Evolutionary conservation across 768 basidiomycete species (phyloP).

Genomic region (Xerocomus potaroensis): DNA sequence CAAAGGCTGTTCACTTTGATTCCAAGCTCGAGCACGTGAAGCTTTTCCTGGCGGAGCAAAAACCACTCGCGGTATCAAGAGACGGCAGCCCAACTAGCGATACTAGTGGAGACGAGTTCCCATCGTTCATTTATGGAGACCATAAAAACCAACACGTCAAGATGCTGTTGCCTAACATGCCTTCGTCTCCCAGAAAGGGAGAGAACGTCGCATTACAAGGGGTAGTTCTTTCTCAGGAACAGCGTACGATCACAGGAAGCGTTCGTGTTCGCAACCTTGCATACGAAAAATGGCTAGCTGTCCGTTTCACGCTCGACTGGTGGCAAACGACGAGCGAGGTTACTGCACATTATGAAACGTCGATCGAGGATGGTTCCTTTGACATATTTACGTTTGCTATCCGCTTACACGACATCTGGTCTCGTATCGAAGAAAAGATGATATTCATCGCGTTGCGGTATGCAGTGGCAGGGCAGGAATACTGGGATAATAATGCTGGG

Average conservation of each 20-base stretch:
- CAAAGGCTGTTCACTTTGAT: constrained; percentile 92
- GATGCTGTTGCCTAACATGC: constrained; percentile 71
- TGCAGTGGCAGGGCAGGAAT: constrained; percentile 63
- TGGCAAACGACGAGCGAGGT: constrained; percentile 98
- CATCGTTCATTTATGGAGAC: constrained; percentile 59
- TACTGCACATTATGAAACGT: constrained; percentile 61
- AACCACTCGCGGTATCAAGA: constrained; percentile 88
- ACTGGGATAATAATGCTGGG: constrained; percentile 90
- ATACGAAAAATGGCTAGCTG: constrained; percentile 81
- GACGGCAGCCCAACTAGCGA: constrained; percentile 86
- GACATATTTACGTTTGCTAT: constrained; percentile 80
- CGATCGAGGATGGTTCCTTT: constrained; percentile 35
- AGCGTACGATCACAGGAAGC: constrained; percentile 58
- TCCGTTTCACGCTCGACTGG: constrained; percentile 88
- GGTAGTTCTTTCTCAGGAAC: constrained; percentile 49
- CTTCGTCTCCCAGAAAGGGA: constrained; percentile 35
- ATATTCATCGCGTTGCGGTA: constrained; percentile 78
- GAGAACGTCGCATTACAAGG: constrained; percentile 53
- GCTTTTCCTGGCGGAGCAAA: constrained; percentile 91
- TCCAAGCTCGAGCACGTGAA: constrained; percentile 90
- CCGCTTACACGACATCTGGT: constrained; percentile 71
- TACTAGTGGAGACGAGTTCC: constrained; percentile 78
- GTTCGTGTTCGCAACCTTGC: constrained; percentile 82
- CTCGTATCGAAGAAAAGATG: constrained; percentile 77
- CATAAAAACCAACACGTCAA: constrained; percentile 38